These are phyloP conservation scores for Starmera quercuum DNA, from an alignment of 805 yeast species.

Conservation along the genomic window DNA sequence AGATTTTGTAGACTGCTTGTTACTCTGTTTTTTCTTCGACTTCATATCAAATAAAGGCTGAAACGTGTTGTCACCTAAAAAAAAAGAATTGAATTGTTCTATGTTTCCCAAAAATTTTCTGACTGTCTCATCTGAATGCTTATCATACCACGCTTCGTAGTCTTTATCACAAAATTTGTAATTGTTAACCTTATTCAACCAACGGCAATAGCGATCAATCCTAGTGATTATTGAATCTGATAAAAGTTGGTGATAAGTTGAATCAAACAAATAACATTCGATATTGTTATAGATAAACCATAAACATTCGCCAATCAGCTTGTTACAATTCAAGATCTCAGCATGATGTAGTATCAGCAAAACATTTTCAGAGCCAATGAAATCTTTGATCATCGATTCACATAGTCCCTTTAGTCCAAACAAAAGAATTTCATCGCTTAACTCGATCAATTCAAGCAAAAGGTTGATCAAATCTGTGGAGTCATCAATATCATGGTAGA, in stretches of 20 bases:
- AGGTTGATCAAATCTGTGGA: conserved; percentile 39
- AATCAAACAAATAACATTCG: conserved; percentile 44
- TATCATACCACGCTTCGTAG: conserved; percentile 22
- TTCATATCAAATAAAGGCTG: conserved; percentile 28
- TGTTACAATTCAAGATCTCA: conserved; percentile 38
- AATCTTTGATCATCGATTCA: conserved; percentile 51
- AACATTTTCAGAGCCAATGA: conserved; percentile 54
- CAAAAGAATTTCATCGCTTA: conserved; percentile 57
- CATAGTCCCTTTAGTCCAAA: conserved; percentile 51
- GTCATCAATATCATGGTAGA: conserved; percentile 17
- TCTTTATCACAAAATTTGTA: conserved; percentile 4
- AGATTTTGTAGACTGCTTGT: conserved; percentile 10
- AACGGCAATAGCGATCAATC: conserved; percentile 26
- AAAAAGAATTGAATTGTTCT: conserved; percentile 31
- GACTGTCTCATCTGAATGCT: conserved; percentile 20
- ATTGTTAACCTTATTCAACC: conserved; percentile 23
- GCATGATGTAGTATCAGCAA: conserved; percentile 48
- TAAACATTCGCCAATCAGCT: conserved; percentile 52
- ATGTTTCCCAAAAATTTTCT: conserved; percentile 27
- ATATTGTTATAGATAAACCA: conserved; percentile 65
- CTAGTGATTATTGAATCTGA: conserved; percentile 10
- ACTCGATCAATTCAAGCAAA: conserved; percentile 49
- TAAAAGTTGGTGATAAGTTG: conserved; percentile 14
- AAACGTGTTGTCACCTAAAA: conserved; percentile 29
- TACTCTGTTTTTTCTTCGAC: conserved; percentile 6